phyloP scores from a whole-genome alignment of 441 rosid species.

The Gossypium gossypioides region DNA sequence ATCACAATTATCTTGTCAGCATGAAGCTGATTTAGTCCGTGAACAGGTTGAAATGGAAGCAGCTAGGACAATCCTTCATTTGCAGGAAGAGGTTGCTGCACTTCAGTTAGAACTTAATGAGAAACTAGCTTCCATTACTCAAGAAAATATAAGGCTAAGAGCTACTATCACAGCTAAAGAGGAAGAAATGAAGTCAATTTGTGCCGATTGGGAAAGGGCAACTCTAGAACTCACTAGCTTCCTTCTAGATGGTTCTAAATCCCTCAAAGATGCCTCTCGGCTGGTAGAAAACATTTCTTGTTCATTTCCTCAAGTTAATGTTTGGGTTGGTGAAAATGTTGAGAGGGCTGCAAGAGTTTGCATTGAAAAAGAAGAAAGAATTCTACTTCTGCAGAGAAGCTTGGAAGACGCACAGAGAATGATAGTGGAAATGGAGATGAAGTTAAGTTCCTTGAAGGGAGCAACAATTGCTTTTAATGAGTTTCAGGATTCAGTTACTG shows the following conservation, averaged over 20 bases:
- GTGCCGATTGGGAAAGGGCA: constrained; percentile 80
- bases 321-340: constrained; percentile 55
- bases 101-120: constrained; percentile 58
- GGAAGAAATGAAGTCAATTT: constrained; percentile 38
- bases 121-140: constrained; percentile 38
- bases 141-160: constrained; percentile 53
- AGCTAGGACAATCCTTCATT: constrained; percentile 64
- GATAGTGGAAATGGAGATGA: constrained; percentile 68
- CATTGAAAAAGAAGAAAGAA: constrained; percentile 74
- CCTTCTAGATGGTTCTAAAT: constrained; percentile 78
- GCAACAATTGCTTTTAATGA: constrained; percentile 59
- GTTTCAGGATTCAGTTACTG: constrained; percentile 30
- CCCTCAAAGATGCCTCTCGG: constrained; percentile 70
- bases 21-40: constrained; percentile 51
- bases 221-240: constrained; percentile 74
- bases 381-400: constrained; percentile 64
- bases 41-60: constrained; percentile 89
- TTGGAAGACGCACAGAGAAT: constrained; percentile 78
- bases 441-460: constrained; percentile 59
- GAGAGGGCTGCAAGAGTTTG: constrained; percentile 72
- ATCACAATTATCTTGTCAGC: constrained; percentile 49
- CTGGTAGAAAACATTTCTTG: constrained; percentile 56
- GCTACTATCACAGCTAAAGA: constrained; percentile 49
- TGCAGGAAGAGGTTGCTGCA: constrained; percentile 68
- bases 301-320: constrained; percentile 65